phyloP scores from a whole-genome alignment of 805 yeast species.

The Peterozyma toletana region DNA sequence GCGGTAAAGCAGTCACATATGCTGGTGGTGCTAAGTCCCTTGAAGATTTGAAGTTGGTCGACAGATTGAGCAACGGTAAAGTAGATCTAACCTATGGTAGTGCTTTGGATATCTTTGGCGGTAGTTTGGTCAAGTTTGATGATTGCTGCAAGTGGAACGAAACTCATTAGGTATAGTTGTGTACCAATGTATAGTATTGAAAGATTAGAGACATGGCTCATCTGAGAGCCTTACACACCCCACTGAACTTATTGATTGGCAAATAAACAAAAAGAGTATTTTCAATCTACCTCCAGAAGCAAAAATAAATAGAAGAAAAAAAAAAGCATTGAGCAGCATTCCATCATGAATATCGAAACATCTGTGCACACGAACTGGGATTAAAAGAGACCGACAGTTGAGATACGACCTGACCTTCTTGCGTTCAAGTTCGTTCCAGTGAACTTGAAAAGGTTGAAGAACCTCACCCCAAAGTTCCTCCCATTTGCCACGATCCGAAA shows the following conservation, averaged over 20 bases:
- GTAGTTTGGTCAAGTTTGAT: conserved; percentile 63
- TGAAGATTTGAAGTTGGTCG: conserved; percentile 61
- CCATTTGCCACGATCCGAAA: conserved; percentile 15
- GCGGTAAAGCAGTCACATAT: conserved; percentile 70
- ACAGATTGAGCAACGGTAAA: conserved; percentile 62
- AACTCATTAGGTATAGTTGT: conserved; percentile 9
- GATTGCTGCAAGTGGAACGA: conserved; percentile 76
- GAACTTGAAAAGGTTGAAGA: conserved; percentile 11
- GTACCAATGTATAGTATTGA: too few species aligned
- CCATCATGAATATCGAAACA: background rate
- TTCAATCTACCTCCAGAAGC: too few species aligned
- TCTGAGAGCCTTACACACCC: too few species aligned
- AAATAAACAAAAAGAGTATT: too few species aligned
- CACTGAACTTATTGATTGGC: background rate
- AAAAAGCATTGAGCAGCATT: background rate
- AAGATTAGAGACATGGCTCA: too few species aligned
- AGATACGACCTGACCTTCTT: too few species aligned
- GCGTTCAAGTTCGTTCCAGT: background rate
- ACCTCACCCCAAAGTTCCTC: conserved; percentile 13
- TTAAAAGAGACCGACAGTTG: too few species aligned
- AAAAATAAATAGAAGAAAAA: background rate
- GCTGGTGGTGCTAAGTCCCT: conserved; percentile 93
- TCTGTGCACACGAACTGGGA: too few species aligned
- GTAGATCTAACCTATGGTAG: conserved; percentile 94
- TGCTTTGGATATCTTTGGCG: conserved; percentile 93